Conservation (phyloP, 768 basidiomycete species). For the Phanerochaete carnosa region DNA sequence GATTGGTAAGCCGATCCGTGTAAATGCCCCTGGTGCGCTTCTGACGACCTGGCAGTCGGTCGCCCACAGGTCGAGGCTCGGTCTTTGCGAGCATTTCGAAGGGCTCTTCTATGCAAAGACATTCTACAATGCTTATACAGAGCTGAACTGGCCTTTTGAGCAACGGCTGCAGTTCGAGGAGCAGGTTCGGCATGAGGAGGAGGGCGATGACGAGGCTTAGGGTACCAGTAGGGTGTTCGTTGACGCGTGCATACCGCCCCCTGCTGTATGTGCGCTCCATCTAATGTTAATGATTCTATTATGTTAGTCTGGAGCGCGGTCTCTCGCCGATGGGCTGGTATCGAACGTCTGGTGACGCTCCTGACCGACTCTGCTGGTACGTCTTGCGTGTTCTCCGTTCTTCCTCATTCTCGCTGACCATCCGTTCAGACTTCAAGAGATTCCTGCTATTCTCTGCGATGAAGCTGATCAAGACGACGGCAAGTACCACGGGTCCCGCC, state of each 20-base stretch:
- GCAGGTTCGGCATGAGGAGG: slow-evolving; percentile 91
- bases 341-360: slow-evolving; percentile 98
- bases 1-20: slow-evolving; percentile 56
- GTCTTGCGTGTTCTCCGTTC: slow-evolving; percentile 24
- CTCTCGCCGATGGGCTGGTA: slow-evolving; percentile 93
- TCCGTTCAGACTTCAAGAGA: slow-evolving; percentile 83
- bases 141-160: slow-evolving; percentile 98
- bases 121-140: slow-evolving; percentile 98
- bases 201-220: slow-evolving; percentile 97
- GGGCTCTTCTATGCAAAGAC: slow-evolving; percentile 98
- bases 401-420: slow-evolving; percentile 4
- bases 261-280: too few species aligned
- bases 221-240: slow-evolving; percentile 95
- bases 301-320: slow-evolving; percentile 95
- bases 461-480: slow-evolving; percentile 69
- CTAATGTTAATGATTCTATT: too few species aligned
- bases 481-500: slow-evolving; percentile 32
- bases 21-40: neutral
- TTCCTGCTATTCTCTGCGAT: slow-evolving; percentile 96
- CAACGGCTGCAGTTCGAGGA: slow-evolving; percentile 96
- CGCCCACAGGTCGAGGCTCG: slow-evolving; percentile 94
- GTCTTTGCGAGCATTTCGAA: slow-evolving; percentile 98
- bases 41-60: slow-evolving; percentile 54
- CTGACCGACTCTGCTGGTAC: slow-evolving; percentile 91
- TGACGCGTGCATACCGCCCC: slow-evolving; percentile 80